Conservation (phyloP, 441 rosid species). For the Euphorbia corollata region DNA sequence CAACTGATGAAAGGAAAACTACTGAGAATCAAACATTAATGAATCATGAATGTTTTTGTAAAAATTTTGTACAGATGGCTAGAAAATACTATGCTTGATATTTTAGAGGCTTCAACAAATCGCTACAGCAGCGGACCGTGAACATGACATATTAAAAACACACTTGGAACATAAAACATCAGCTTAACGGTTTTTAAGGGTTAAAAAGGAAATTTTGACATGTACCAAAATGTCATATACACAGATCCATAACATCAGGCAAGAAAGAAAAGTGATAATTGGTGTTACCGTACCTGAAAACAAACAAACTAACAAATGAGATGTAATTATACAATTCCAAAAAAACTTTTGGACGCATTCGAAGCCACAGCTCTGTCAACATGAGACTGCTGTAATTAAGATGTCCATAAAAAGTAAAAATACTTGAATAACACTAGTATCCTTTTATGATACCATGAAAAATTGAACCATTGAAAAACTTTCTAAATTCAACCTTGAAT, state of each 20-base stretch:
- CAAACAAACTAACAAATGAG: background rate
- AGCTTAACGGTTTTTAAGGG: background rate
- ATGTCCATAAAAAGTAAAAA: background rate
- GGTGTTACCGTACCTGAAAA: background rate
- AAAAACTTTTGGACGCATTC: background rate
- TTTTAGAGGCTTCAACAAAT: background rate
- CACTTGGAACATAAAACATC: background rate
- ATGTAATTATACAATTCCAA: slow-evolving; percentile 13
- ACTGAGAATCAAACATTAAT: background rate
- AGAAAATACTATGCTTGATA: background rate
- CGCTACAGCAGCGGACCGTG: background rate
- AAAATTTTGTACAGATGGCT: background rate
- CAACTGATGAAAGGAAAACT: background rate
- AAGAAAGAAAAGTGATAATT: background rate
- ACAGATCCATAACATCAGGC: background rate
- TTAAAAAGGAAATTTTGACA: background rate
- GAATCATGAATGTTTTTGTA: too few relatives aligned
- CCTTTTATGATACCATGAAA: background rate
- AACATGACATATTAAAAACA: background rate
- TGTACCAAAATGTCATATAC: background rate
- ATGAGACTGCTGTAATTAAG: slow-evolving; percentile 9
- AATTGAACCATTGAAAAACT: background rate
- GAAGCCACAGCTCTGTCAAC: slow-evolving; percentile 8
- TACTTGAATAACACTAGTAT: background rate
- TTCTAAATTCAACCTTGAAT: too few relatives aligned